phyloP scores from a whole-genome alignment of 345 rosid species.

The Heritiera fomes region DNA sequence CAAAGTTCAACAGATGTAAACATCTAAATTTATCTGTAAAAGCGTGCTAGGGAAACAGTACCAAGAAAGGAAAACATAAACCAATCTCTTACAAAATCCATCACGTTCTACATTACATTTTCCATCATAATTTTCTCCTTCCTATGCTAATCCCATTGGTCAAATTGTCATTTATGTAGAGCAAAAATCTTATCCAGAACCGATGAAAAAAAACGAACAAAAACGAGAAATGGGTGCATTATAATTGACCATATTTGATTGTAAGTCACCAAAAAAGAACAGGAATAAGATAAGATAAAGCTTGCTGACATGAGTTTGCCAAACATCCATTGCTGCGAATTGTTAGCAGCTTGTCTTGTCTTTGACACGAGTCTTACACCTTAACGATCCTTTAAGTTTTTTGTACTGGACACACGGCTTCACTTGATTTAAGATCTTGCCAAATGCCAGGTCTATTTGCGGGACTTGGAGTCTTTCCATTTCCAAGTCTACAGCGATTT shows the following conservation, averaged over 20 bases:
- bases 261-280: background rate
- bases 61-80: background rate
- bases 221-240: background rate
- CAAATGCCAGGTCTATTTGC: background rate
- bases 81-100: background rate
- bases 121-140: background rate
- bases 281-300: background rate
- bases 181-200: slow-evolving; percentile 7
- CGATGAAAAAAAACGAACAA: background rate
- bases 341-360: background rate
- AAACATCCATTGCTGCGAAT: background rate
- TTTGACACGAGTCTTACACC: background rate
- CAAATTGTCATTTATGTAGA: background rate
- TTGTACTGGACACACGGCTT: background rate
- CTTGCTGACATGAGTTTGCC: background rate
- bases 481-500: background rate
- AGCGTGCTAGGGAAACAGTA: background rate
- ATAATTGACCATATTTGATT: slow-evolving; percentile 10
- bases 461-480: background rate
- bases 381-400: background rate
- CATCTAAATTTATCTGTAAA: background rate
- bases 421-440: slow-evolving; percentile 15
- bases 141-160: slow-evolving; percentile 8
- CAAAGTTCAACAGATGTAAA: background rate
- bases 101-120: background rate